phyloP scores from a whole-genome alignment of 176 grass and related monocot genomes.

The Aechmea fasciata region DNA sequence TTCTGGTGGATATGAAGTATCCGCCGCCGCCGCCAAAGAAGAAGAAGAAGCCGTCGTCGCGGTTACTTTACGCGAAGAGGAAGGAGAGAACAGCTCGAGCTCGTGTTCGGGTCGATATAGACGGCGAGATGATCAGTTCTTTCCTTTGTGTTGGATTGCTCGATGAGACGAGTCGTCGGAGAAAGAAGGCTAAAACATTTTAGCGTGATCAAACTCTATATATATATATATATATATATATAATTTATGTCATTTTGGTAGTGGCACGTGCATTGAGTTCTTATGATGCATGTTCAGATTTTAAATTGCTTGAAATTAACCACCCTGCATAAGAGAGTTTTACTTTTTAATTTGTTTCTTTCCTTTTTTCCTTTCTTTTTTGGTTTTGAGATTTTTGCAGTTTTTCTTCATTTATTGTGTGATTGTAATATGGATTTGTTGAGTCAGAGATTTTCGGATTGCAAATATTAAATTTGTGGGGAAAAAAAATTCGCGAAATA shows the following conservation, averaged over 20 bases:
- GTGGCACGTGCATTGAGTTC: too few species aligned
- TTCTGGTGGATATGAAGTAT: slow-evolving; percentile 5
- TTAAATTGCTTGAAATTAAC: too few species aligned
- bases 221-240: too few species aligned
- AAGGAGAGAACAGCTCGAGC: slow-evolving; percentile 4
- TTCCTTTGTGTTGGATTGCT: slow-evolving; percentile 3
- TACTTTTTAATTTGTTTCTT: too few species aligned
- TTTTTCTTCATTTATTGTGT: too few species aligned
- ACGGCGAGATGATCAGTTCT: slow-evolving; percentile 19
- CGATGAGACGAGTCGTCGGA: not conserved
- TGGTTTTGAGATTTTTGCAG: not conserved
- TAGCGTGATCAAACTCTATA: too few species aligned
- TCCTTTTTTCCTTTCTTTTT: not conserved
- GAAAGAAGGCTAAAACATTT: slow-evolving; percentile 9
- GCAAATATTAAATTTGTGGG: too few species aligned
- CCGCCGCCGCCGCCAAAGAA: slow-evolving; percentile 13
- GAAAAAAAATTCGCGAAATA: too few species aligned
- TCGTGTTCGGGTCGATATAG: not conserved
- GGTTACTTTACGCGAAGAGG: slow-evolving; percentile 8
- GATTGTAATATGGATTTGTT: not conserved
- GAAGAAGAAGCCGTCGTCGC: slow-evolving; percentile 6
- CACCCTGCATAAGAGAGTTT: too few species aligned
- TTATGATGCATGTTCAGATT: too few species aligned
- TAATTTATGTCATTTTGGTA: too few species aligned
- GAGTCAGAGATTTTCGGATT: not conserved